Evolutionary conservation across 176 grass and related monocot genomes (phyloP).

Genomic region (Puccinellia tenuiflora): DNA sequence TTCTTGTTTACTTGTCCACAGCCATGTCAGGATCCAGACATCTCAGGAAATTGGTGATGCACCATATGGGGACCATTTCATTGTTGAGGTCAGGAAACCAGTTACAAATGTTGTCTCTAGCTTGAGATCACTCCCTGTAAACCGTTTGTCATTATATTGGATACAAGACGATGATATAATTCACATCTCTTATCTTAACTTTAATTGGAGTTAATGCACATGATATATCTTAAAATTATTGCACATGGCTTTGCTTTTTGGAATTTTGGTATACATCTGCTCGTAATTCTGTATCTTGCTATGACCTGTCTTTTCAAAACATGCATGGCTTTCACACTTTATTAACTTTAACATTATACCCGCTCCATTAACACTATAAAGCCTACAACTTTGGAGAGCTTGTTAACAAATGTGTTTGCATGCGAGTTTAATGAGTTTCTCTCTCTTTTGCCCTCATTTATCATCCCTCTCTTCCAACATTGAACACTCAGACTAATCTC

Average conservation of each 20-base stretch:
- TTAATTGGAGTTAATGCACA: not conserved
- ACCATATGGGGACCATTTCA: conserved; percentile 87
- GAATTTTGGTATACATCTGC: not conserved
- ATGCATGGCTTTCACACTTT: not conserved
- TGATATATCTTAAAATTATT: not conserved
- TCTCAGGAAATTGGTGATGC: conserved; percentile 78
- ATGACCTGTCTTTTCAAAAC: not conserved
- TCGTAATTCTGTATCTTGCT: not conserved
- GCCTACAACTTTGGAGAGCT: not conserved
- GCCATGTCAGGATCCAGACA: conserved; percentile 65
- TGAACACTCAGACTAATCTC: not conserved
- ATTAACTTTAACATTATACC: not conserved
- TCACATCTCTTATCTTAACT: not conserved
- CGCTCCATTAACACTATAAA: not conserved
- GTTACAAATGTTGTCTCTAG: conserved; percentile 20
- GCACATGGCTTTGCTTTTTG: not conserved
- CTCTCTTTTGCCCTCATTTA: not conserved
- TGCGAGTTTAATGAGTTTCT: not conserved
- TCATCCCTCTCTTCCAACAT: not conserved
- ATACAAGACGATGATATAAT: not conserved
- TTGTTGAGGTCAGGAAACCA: conserved; percentile 66
- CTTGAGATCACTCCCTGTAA: not conserved
- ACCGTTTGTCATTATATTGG: not conserved
- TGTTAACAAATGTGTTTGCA: not conserved
- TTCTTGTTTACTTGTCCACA: conserved; percentile 26